Evolutionary conservation across 768 basidiomycete species (phyloP).

Genomic region (Hericium rajendrae): DNA sequence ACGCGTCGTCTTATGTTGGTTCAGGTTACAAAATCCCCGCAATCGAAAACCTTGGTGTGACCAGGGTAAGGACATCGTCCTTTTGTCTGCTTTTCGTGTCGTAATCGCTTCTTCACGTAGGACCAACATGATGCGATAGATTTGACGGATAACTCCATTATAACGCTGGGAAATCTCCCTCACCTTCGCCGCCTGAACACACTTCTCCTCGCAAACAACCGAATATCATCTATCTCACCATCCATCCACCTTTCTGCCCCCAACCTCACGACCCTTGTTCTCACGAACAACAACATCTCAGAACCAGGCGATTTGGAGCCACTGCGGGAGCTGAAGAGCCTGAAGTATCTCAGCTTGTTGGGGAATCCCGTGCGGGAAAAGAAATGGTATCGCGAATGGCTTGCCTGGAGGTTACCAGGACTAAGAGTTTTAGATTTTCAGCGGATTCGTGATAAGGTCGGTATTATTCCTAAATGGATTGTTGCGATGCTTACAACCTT

Average conservation of each 20-base stretch:
- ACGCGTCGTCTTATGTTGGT: conserved; percentile 5
- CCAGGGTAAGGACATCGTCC: conserved; percentile 45
- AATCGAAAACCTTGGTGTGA: conserved; percentile 94
- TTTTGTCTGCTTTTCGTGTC: conserved; percentile 6
- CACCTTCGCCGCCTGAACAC: conserved; percentile 77
- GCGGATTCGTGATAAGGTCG: conserved; percentile 89
- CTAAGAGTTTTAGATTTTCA: conserved; percentile 93
- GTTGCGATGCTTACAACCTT: conserved; percentile 2
- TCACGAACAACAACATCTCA: conserved; percentile 72
- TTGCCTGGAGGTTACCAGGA: conserved; percentile 78
- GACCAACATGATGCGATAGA: conserved; percentile 94
- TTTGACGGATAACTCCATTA: conserved; percentile 85
- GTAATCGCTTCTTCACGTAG: conserved; percentile 26
- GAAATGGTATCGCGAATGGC: conserved; percentile 96
- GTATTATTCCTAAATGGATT: conserved; percentile 23
- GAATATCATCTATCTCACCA: conserved; percentile 72
- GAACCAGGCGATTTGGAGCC: conserved; percentile 84
- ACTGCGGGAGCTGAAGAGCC: conserved; percentile 60
- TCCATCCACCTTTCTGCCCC: conserved; percentile 78
- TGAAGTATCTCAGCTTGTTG: conserved; percentile 67
- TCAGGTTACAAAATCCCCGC: conserved; percentile 89
- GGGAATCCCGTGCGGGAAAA: conserved; percentile 84
- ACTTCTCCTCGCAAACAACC: conserved; percentile 84
- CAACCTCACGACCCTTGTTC: conserved; percentile 72
- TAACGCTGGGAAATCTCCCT: conserved; percentile 75